Base-by-base conservation (phyloP, 495 filamentous ascomycete genomes). In the Cercophora samala region DNA sequence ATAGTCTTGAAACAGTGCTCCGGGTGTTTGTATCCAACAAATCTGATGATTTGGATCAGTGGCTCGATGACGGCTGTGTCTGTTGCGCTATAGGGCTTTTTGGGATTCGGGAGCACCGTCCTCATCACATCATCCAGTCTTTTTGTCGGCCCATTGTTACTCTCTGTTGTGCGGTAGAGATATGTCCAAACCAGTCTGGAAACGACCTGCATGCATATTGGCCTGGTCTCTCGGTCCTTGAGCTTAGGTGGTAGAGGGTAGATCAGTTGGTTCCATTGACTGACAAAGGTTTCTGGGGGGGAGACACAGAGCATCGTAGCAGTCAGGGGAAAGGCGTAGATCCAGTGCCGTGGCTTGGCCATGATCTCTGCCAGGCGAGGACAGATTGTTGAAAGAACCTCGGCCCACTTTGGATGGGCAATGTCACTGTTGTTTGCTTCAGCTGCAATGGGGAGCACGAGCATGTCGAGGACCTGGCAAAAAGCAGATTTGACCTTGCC, bases 161-260 rank as follows among this genome's bases (percentile, higher is more conserved):
- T 81, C 65, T 98, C 96, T 4, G 84, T 86, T 62, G 79, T 89
- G 21, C 93, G 87, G 75, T 96, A 97, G 24, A 98, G 85, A 78
- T 97, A 99, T 0, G 92, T 93, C 95, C 95, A 99, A 3, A 97
- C 81, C n/a, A 99, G 82, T 64, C 93, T 89, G 52, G 93, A 96
- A 55, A 97, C 88, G 18, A 92, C 93, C 70, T 97, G 90, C 46
- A 99, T 84, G 59, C 91, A 93, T 23, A 90, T 83, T n/a, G 89
- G 89, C 72, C 91, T 85, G 11, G 90, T 89, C 55, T 84, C 83
- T 25, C 93, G 87, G 75, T 98, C 95, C 70, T 95, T 97, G 32
- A 96, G 81, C 70, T 87, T 89, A 15, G 89, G 80, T 58, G 93
- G 90, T 18, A 95, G 82, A 51, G 88, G 86, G 51, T 89, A 83